These are phyloP conservation scores for Dentipellis fragilis DNA, from an alignment of 768 basidiomycete genomes.

Conservation along the genomic window DNA sequence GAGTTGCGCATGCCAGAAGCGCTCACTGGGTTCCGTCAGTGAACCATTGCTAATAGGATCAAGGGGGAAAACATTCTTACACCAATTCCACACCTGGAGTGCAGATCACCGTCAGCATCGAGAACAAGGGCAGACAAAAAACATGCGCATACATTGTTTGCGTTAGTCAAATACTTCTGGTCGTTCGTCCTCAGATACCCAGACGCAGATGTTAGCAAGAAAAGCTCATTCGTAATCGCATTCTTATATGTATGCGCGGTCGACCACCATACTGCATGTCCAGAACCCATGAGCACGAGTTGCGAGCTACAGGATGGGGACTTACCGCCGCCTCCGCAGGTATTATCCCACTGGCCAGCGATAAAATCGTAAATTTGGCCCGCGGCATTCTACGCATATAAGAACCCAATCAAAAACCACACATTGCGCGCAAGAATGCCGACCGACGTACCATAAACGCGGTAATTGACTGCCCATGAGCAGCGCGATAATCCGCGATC, in stretches of 20 bases:
- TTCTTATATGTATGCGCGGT: conserved; percentile 47
- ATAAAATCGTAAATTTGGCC: conserved; percentile 41
- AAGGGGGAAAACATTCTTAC: conserved; percentile 10
- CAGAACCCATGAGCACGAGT: background rate
- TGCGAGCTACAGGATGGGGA: background rate
- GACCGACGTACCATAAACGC: no score
- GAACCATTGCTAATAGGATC: background rate
- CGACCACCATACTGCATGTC: conserved; percentile 43
- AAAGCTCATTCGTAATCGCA: conserved; percentile 51
- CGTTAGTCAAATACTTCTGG: conserved; percentile 36
- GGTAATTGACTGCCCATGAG: no score
- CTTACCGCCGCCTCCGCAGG: conserved; percentile 42
- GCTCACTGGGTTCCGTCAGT: no score
- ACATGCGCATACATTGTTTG: conserved; percentile 27
- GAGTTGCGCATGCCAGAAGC: conserved; percentile 37
- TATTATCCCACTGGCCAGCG: conserved; percentile 36
- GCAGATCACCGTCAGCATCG: background rate
- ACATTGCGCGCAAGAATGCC: no score
- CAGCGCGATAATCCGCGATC: conserved; percentile 37
- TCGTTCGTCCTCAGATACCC: conserved; percentile 33
- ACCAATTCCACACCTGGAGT: conserved; percentile 20
- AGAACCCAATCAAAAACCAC: no score
- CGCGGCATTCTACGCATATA: conserved; percentile 32
- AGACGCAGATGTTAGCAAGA: conserved; percentile 38
- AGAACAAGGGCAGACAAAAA: conserved; percentile 23